A percentile compares a stretch with the other conserved stretches of the same genome.
Conservation (phyloP, 1,284 basidiomycete species). For the Cryptococcus hybrid region DNA sequence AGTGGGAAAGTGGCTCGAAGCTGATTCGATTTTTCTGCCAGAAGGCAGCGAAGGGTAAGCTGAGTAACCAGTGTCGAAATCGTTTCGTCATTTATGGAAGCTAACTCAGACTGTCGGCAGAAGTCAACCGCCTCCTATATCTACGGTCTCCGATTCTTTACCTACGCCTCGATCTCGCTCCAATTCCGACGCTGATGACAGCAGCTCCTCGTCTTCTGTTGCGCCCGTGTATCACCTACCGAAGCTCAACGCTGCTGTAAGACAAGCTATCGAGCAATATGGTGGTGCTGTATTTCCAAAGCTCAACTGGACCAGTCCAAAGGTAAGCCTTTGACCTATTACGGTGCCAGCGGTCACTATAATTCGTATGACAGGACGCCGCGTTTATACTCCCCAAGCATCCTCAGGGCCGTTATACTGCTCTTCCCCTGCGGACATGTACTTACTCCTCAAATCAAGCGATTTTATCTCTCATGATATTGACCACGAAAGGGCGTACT, state of each 20-base stretch:
- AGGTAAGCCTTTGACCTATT: slow-evolving; percentile 54
- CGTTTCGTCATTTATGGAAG: background rate
- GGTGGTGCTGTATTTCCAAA: slow-evolving; percentile 86
- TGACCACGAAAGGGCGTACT: slow-evolving; percentile 51
- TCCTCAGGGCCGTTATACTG: slow-evolving; percentile 84
- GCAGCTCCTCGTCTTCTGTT: slow-evolving; percentile 8
- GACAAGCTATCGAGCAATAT: slow-evolving; percentile 65
- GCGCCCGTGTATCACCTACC: slow-evolving; percentile 58
- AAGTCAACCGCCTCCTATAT: background rate
- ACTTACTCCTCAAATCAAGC: slow-evolving; percentile 87
- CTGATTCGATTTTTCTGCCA: slow-evolving; percentile 52
- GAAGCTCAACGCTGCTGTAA: slow-evolving; percentile 70
- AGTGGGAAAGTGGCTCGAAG: slow-evolving; percentile 25
- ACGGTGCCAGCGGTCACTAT: background rate
- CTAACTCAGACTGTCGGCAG: background rate
- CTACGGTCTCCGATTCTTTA: background rate
- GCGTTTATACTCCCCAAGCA: slow-evolving; percentile 78
- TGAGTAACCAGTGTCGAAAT: background rate
- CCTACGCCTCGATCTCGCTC: slow-evolving; percentile 5
- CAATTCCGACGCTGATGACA: background rate
- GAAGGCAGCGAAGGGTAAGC: slow-evolving; percentile 44
- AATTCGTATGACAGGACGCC: slow-evolving; percentile 65
- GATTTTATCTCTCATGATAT: slow-evolving; percentile 87
- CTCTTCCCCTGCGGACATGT: slow-evolving; percentile 82
- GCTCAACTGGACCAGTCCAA: slow-evolving; percentile 87